Base-by-base conservation (phyloP, 768 basidiomycete genomes). In the Kwoniella mangroviensis region DNA sequence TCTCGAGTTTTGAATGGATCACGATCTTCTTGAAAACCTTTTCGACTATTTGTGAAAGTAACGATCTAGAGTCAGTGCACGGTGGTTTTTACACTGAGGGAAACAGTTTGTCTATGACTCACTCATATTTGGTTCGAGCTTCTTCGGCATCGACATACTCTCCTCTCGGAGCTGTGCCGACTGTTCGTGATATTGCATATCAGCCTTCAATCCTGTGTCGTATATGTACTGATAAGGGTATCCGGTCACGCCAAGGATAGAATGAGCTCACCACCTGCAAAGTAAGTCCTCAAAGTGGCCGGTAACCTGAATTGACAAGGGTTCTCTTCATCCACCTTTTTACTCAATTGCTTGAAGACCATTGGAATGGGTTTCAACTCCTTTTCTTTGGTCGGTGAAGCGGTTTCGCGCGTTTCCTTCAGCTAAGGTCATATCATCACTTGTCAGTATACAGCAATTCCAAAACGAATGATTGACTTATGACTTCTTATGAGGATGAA, bases 1-100 rank as follows among this genome's bases (percentile, higher is more conserved):
- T 98, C 95, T 79, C 90, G 91, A 57, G 95, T 85, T 54, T 92
- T 89, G 84, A 91, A 89, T 12, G 92, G 88, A 83, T 98, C 97
- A 28, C 94, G 90, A 63, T 94, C 94, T 79, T 98, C 97, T 34
- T 92, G 84, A 73, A 93, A 90, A 34, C 93, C 93, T 79, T 90
- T 90, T 28, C 93, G 93, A 80, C 94, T 90, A 73, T 56, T 61
- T 41, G 55, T 11, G 10, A 67, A 69, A 19, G 60, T 7, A 13
- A 10, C 53, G 22, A 11, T 59, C 21, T 59, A 60, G 41, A 15
- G 13, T 59, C 58, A 59, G 40, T 19, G 19, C 2, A 34, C 3
- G 42, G 34, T 34, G 34, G 6, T 34, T 34, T 34, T 1, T 34
- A 1, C 34, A 34, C 34, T 34, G 9, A 34, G 34, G 34, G 34